Base-by-base conservation (phyloP, 1,284 basidiomycete genomes). In the Cerrena zonata region DNA sequence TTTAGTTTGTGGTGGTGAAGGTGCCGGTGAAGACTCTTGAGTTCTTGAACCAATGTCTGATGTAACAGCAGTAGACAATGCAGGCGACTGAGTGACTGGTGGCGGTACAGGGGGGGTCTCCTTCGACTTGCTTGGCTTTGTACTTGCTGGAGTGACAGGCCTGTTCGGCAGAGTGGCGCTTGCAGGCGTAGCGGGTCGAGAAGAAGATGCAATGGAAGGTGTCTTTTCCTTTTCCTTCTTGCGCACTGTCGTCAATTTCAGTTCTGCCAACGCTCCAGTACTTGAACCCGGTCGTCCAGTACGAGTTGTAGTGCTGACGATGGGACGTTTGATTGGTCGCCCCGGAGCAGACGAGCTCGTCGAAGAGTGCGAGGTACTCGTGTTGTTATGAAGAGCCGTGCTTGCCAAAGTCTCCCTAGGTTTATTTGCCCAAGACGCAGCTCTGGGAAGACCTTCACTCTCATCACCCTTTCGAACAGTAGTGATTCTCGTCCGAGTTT, bases 351-450 rank as follows among this genome's bases (percentile, higher is more conserved):
- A 68, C 43, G 49, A 68, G 49, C 65, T 55, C 39, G 67, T 38
- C n/a, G n/a, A n/a, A n/a, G n/a, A n/a, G 22, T 56, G 59, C 24
- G 53, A 47, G 3, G 56, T 53, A 43, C 59, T 62, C 23, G 62
- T 64, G 43, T 63, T 62, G 50, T 66, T 65, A 36, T 61, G 65
- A 27, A 65, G 63, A 2, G 66, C 53, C 3, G 62, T 59, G 42
- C 52, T 60, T 4, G 60, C 54, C n/a, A 61, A 49, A 22, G 42
- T 53, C 15, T 42, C 53, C 22, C 45, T 51, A 38, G 58, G 69
- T 65, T 82, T 81, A 52, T 78, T 78, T 5, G 79, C 92, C 91
- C 91, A 95, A 23, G 87, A 85, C 11, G 92, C 90, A 10, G 84
- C 82, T 50, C 88, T 84, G 34, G 91, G 92, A 42, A 94, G 72